phyloP scores from a whole-genome alignment of 148 eudicot genomes.

The Chenopodium berlandieri region DNA sequence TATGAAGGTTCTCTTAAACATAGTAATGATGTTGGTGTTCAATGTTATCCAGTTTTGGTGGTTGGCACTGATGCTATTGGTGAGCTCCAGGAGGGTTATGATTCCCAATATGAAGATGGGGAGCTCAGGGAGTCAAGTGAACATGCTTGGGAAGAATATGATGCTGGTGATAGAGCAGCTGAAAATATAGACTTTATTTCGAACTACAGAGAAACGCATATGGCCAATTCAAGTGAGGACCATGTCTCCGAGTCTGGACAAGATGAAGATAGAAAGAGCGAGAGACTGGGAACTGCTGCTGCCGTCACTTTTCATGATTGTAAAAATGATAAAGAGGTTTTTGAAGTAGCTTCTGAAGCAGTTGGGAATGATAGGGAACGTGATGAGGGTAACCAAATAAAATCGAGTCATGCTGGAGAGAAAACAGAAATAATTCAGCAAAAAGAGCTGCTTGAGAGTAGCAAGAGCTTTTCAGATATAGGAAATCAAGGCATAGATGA shows the following conservation, averaged over 20 bases:
- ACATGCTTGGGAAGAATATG: constrained; percentile 36
- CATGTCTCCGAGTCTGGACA: constrained; percentile 14
- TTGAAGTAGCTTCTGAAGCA: background rate
- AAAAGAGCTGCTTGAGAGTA: constrained; percentile 21
- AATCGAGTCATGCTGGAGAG: constrained; percentile 24
- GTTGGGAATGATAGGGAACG: constrained; percentile 6
- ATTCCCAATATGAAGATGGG: constrained; percentile 53
- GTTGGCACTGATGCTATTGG: constrained; percentile 17
- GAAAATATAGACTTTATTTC: constrained; percentile 26
- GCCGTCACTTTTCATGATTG: constrained; percentile 15
- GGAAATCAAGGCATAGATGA: constrained; percentile 15
- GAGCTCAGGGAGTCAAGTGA: constrained; percentile 44
- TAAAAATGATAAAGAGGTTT: background rate
- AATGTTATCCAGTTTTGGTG: constrained; percentile 13
- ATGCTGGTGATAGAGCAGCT: constrained; percentile 26
- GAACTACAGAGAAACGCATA: constrained; percentile 20
- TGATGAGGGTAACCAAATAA: constrained; percentile 10
- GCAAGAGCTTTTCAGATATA: constrained; percentile 23
- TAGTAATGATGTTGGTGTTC: constrained; percentile 12
- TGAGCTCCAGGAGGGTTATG: constrained; percentile 35
- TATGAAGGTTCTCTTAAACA: constrained; percentile 8
- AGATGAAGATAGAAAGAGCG: constrained; percentile 16
- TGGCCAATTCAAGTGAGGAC: constrained; percentile 13
- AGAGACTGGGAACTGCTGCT: background rate
- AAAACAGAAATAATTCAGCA: constrained; percentile 12